These are phyloP conservation scores for Daldinia caldariorum DNA, from an alignment of 495 filamentous ascomycete species.

Conservation along the genomic window DNA sequence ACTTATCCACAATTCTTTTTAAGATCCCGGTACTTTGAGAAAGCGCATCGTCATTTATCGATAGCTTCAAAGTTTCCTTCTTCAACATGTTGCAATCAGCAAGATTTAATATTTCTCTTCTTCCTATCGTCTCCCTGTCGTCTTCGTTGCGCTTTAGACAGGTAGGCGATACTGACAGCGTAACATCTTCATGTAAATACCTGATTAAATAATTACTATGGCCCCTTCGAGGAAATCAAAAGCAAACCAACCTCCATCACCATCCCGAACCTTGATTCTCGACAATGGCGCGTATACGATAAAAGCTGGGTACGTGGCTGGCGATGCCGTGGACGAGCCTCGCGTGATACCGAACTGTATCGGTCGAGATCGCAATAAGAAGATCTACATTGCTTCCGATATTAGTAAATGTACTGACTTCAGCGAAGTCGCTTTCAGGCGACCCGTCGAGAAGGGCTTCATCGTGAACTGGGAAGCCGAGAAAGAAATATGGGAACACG, in stretches of 20 bases:
- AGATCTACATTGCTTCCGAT: slow-evolving; percentile 81
- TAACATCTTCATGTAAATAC: not conserved
- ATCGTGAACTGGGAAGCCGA: slow-evolving; percentile 97
- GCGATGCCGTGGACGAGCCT: slow-evolving; percentile 63
- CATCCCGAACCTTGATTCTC: slow-evolving; percentile 79
- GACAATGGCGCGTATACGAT: slow-evolving; percentile 96
- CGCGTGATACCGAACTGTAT: slow-evolving; percentile 86
- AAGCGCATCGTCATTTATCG: slow-evolving; percentile 3
- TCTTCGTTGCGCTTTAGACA: not conserved
- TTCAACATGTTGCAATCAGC: not conserved
- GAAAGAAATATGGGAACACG: slow-evolving; percentile 93
- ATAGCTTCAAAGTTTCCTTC: not conserved
- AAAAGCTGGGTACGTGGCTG: slow-evolving; percentile 84
- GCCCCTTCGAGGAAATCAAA: slow-evolving; percentile 57
- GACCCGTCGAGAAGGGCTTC: slow-evolving; percentile 95
- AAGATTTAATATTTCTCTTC: not conserved
- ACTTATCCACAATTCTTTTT: not conserved
- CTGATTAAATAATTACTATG: slow-evolving; percentile 49
- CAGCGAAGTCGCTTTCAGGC: slow-evolving; percentile 85
- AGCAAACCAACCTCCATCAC: slow-evolving; percentile 54
- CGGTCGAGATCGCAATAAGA: slow-evolving; percentile 80
- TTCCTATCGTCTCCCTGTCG: not conserved
- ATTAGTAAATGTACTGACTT: slow-evolving; percentile 85
- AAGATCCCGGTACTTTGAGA: not conserved
- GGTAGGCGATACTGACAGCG: not conserved